Conservation (phyloP, 768 basidiomycete genomes). For the Amyloporia xantha region DNA sequence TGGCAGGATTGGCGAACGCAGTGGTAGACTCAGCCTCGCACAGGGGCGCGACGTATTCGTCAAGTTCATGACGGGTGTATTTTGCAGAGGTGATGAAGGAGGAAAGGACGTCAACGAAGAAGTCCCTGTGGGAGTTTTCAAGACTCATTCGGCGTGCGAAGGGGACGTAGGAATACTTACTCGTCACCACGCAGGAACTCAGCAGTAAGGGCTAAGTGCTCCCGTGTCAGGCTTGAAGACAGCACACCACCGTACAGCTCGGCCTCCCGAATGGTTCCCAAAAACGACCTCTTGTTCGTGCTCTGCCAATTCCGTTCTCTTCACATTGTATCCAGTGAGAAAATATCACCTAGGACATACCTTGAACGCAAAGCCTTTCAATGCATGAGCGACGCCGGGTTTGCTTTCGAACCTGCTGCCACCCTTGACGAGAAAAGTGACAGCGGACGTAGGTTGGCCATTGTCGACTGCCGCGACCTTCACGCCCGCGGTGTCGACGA, state of each 20-base stretch:
- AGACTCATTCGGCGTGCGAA: neutral
- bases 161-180: conserved; percentile 45
- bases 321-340: neutral
- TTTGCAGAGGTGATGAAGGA: conserved; percentile 79
- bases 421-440: conserved; percentile 90
- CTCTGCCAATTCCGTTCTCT: conserved; percentile 56
- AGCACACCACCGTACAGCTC: conserved; percentile 92
- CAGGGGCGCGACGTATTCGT: conserved; percentile 66
- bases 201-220: conserved; percentile 89
- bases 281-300: conserved; percentile 77
- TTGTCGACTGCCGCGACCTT: conserved; percentile 84
- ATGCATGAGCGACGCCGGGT: conserved; percentile 85
- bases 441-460: conserved; percentile 75
- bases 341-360: too few relatives aligned
- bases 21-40: conserved; percentile 64
- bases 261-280: conserved; percentile 86
- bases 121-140: conserved; percentile 43
- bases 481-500: conserved; percentile 71
- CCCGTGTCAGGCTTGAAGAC: conserved; percentile 76
- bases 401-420: conserved; percentile 85
- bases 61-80: conserved; percentile 72
- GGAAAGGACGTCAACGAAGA: conserved; percentile 86
- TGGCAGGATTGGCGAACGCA: conserved; percentile 53
- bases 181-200: conserved; percentile 95
- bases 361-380: conserved; percentile 99